Evolutionary conservation across 2,329 filamentous ascomycete genomes (phyloP), one percentile per base, ranked within the genome.

Genomic region (Tolypocladium tropicale): DNA sequence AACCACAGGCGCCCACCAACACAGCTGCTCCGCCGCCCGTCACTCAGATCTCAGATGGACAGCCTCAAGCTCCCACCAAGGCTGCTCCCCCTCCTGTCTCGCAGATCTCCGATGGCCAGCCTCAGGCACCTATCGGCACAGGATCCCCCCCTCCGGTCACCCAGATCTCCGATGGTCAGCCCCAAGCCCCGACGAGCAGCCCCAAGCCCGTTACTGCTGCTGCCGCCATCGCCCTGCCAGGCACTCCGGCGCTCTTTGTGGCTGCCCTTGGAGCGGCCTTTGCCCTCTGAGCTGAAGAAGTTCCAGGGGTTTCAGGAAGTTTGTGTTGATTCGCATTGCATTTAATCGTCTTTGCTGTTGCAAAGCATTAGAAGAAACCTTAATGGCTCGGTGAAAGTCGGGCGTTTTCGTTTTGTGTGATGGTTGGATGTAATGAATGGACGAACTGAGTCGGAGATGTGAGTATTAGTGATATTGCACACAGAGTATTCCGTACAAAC

Each of bases 91-190:
- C 57, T 37, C 55, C 59, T 11, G 55, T 79, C 50, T 77, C 73
- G 65, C 75, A 80, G 66, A 79, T 80, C 59, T 67, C 68, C 5
- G 69, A 72, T 33, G 69, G 69, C 28, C 75, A 84, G 61, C 70
- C 53, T 9, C 43, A 48, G 43, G 46, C 46, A 10, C 46, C 46
- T 2, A 49, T 28, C 11, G 72, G 73, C n/a, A 77, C 75, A 57
- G 70, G 71, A 12, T 64, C 65, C 7, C 61, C 61, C 4, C 59
- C 65, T 18, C 67, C 71, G 4, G 60, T 67, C 14, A 64, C 60
- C 49, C 69, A 71, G 58, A 66, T 69, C 25, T 54, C 61, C 1
- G 68, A 69, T 55, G 68, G 69, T 12, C 64, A 68, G 57, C 58
- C 69, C 32, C 64, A 68, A 53, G 67, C 64, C 21, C 64, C 68